Evolutionary conservation across 2,329 filamentous ascomycete species (phyloP).

Genomic region (Cadophora luteo-olivacea): DNA sequence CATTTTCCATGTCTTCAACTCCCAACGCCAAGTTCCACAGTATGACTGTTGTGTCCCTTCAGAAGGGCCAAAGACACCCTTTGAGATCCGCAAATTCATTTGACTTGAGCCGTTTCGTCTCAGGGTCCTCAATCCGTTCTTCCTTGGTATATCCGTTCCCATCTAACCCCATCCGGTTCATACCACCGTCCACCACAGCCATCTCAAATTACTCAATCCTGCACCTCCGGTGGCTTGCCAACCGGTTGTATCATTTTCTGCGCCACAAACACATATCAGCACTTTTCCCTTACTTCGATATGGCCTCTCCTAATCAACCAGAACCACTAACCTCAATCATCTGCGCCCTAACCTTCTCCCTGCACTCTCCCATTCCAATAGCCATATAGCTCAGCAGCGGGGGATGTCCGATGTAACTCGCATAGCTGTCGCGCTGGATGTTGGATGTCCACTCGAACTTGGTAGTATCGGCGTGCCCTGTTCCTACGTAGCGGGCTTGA

Average conservation of each 20-base stretch:
- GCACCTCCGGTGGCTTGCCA: slow-evolving; percentile 68
- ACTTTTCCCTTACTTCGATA: background rate
- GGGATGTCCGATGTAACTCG: slow-evolving; percentile 88
- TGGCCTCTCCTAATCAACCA: background rate
- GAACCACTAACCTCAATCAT: slow-evolving; percentile 72
- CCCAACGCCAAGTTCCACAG: background rate
- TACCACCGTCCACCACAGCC: background rate
- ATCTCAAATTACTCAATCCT: slow-evolving; percentile 43
- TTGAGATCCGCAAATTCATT: no score
- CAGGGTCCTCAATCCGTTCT: background rate
- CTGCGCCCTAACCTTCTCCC: slow-evolving; percentile 78
- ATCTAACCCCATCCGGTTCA: background rate
- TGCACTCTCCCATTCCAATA: slow-evolving; percentile 84
- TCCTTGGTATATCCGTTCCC: background rate
- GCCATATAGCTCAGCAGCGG: slow-evolving; percentile 88
- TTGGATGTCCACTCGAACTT: slow-evolving; percentile 98
- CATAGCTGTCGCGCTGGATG: slow-evolving; percentile 91
- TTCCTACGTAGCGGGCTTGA: slow-evolving; percentile 94
- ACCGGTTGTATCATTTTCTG: slow-evolving; percentile 74
- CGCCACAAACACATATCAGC: background rate
- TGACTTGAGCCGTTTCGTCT: background rate
- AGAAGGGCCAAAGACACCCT: no score
- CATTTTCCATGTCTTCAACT: background rate
- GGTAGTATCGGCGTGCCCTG: slow-evolving; percentile 94
- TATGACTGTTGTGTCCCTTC: background rate